Base-by-base conservation (phyloP, 306 rosid genomes). In the Corylus avellana region DNA sequence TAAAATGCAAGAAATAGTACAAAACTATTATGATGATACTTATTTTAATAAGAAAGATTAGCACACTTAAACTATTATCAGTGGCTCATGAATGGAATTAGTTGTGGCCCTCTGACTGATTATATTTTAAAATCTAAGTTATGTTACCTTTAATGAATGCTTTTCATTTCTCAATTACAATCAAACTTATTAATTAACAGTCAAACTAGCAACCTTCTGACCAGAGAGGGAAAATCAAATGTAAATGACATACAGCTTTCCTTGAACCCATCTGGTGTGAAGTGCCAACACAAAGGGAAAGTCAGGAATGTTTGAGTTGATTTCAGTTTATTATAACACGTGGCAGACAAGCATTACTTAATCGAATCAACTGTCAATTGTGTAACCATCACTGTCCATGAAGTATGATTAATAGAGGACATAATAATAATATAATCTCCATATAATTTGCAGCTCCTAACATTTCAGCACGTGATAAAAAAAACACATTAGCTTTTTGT, bases 301-400 rank as follows among this genome's bases (percentile, higher is more conserved):
- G 4, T 67, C 14, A 37, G 29, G 37, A 7, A 20, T 46, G 78
- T 48, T 76, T 71, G 22, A 25, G 76, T 79, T 67, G 57, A 22
- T 22, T 22, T 22, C 25, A 22, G 25, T 22, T 22, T 22, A 22
- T 22, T 22, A 22, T 22, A 22, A 84, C 84, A 77, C 77, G 74
- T 66, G 82, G 77, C 49, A 80, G 74, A 29, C 82, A 44, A 50
- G 77, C 22, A 58, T 57, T 75, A 74, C 44, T 77, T 78, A 51
- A 61, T 73, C 2, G n/a, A 42, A 62, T 67, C 37, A 50, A 56
- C 50, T 8, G 48, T 14, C 58, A 78, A 69, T 78, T 27, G 12
- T 78, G 70, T 69, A 72, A 37, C 51, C 0, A 44, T 77, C 80
- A 74, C 75, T 61, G 84, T 80, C 80, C n/a, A 53, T 4, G 17